Percentiles rank a stretch among this genome's conserved stretches.
These are phyloP conservation scores for Aegilops longissima DNA, from an alignment of 176 grass and related monocot species.

Conservation along the genomic window DNA sequence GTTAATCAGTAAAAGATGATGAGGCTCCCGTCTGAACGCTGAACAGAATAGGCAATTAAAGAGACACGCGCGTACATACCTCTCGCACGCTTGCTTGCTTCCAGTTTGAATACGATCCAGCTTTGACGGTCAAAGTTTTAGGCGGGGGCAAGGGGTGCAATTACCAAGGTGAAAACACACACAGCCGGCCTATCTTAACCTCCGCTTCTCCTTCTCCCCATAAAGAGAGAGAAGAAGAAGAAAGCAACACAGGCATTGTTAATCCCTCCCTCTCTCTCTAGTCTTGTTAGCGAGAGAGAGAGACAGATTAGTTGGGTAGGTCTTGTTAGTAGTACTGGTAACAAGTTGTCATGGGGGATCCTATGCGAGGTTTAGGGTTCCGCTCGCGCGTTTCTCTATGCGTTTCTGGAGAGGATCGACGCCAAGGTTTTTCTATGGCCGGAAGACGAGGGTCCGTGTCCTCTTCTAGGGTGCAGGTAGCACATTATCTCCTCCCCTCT, in stretches of 20 bases:
- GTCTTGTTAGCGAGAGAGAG: neutral
- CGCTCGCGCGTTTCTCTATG: slow-evolving; percentile 38
- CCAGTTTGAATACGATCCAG: slow-evolving; percentile 25
- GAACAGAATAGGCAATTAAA: slow-evolving; percentile 9
- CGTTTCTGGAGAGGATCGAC: slow-evolving; percentile 43
- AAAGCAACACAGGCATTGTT: slow-evolving; percentile 4
- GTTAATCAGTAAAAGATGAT: slow-evolving; percentile 16
- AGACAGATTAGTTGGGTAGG: neutral
- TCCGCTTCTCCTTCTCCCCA: slow-evolving; percentile 40
- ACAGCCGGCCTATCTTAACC: slow-evolving; percentile 49
- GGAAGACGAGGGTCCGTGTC: slow-evolving; percentile 90
- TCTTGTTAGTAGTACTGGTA: neutral
- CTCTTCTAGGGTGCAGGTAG: slow-evolving; percentile 67
- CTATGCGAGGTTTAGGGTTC: slow-evolving; percentile 49
- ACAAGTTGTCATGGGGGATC: slow-evolving; percentile 55
- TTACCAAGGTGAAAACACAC: slow-evolving; percentile 67
- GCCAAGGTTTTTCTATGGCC: slow-evolving; percentile 48
- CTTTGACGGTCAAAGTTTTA: slow-evolving; percentile 85
- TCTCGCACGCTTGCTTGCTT: neutral
- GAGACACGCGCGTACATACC: neutral
- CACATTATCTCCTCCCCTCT: slow-evolving; percentile 36
- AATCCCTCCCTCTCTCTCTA: slow-evolving; percentile 1
- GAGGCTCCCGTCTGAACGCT: neutral
- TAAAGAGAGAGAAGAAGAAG: slow-evolving; percentile 34
- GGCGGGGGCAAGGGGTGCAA: slow-evolving; percentile 50